Conservation (phyloP, 2,329 filamentous ascomycete genomes). For the Xylariaceae sp. region DNA sequence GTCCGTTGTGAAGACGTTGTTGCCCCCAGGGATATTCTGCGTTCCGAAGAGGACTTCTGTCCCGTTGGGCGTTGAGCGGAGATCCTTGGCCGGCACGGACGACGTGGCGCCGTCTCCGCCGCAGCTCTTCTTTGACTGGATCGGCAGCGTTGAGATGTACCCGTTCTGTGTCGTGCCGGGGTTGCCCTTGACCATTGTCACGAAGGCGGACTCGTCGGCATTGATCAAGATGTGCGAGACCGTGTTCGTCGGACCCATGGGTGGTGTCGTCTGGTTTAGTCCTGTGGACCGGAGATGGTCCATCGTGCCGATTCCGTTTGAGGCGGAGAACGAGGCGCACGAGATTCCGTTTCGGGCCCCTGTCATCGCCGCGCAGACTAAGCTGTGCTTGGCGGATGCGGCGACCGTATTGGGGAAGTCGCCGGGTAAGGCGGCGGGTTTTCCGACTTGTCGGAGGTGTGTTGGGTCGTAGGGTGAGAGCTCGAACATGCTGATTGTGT, state of each 20-base stretch:
- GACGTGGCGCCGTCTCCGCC: slow-evolving; percentile 1
- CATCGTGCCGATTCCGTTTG: slow-evolving; percentile 39
- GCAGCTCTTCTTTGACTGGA: slow-evolving; percentile 26
- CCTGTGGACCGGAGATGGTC: slow-evolving; percentile 45
- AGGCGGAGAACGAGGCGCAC: slow-evolving; percentile 20
- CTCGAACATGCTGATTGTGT: slow-evolving; percentile 47
- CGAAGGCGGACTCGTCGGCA: slow-evolving; percentile 46
- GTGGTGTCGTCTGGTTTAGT: slow-evolving; percentile 54
- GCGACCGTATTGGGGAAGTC: slow-evolving; percentile 52
- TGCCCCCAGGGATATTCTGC: slow-evolving; percentile 39
- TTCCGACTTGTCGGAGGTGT: slow-evolving; percentile 41
- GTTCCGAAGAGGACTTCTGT: slow-evolving; percentile 57
- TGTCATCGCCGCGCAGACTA: slow-evolving; percentile 30
- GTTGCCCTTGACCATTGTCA: slow-evolving; percentile 59
- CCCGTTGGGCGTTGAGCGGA: slow-evolving; percentile 44
- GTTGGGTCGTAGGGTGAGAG: slow-evolving; percentile 41
- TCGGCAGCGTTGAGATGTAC: slow-evolving; percentile 50
- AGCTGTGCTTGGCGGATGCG: slow-evolving; percentile 32
- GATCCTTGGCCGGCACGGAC: slow-evolving; percentile 26
- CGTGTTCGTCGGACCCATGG: slow-evolving; percentile 53
- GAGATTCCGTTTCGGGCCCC: slow-evolving; percentile 33
- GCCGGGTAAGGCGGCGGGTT: slow-evolving; percentile 41
- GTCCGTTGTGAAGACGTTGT: slow-evolving; percentile 51
- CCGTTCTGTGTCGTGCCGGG: slow-evolving; percentile 51
- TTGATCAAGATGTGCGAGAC: slow-evolving; percentile 60